These are phyloP conservation scores for Salmacisia buchloeana DNA, from an alignment of 1,284 basidiomycete genomes.

Conservation along the genomic window DNA sequence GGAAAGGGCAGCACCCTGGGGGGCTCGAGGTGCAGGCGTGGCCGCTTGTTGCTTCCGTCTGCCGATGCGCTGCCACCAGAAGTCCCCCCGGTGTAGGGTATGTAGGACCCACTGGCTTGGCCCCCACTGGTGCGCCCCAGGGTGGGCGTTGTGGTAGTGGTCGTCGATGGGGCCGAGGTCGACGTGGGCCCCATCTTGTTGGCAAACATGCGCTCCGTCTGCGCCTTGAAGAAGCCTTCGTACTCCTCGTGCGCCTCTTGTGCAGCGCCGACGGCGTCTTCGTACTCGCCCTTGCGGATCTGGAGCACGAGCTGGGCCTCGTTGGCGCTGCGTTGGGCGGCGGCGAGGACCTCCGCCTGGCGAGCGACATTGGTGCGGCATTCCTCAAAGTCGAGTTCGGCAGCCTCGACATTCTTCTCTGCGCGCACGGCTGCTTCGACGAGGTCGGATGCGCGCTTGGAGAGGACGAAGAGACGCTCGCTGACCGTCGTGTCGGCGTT, in stretches of 20 bases:
- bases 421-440: background rate
- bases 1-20: no score
- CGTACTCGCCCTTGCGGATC: conserved; percentile 3
- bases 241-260: background rate
- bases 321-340: background rate
- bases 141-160: no score
- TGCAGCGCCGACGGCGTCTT: background rate
- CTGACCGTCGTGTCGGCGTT: background rate
- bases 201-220: conserved; percentile 5
- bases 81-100: no score
- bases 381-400: background rate
- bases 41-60: no score
- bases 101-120: no score
- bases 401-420: background rate
- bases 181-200: no score
- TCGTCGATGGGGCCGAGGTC: no score
- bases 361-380: background rate
- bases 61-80: no score
- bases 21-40: no score
- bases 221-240: background rate
- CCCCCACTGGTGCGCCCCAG: no score
- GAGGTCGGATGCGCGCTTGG: background rate
- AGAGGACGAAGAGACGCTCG: background rate
- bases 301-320: conserved; percentile 1
- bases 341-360: background rate